A percentile compares a stretch with the other conserved stretches of the same genome.
These are phyloP conservation scores for Fusarium camptoceras DNA, from an alignment of 2,329 filamentous ascomycete genomes.

Conservation along the genomic window DNA sequence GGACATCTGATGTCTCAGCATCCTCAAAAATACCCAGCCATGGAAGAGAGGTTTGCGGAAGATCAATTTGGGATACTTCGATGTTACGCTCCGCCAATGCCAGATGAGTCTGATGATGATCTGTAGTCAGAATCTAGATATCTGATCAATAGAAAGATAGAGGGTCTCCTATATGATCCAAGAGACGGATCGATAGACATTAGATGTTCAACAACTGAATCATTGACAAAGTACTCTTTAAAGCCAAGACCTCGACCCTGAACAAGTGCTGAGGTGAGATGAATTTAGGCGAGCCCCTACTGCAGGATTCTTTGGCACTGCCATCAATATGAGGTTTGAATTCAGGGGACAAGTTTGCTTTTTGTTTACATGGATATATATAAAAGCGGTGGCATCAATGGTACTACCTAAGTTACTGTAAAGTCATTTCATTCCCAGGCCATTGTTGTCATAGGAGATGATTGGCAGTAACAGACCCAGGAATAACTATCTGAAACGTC, in stretches of 20 bases:
- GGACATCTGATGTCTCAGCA: neutral
- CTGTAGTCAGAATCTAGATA: neutral
- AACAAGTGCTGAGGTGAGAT: slow-evolving; percentile 26
- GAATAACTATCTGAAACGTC: slow-evolving; percentile 34
- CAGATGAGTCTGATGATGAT: neutral
- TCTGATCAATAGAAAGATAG: neutral
- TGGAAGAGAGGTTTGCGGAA: neutral
- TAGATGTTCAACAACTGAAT: neutral
- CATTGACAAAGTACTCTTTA: neutral
- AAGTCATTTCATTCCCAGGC: neutral
- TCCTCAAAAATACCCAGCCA: neutral
- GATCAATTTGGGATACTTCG: neutral
- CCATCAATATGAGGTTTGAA: neutral
- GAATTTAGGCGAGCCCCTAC: neutral
- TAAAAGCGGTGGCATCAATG: neutral
- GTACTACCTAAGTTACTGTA: neutral
- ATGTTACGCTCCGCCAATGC: neutral
- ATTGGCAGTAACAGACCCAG: slow-evolving; percentile 17
- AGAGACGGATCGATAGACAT: neutral
- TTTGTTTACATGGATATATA: neutral
- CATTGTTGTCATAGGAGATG: slow-evolving; percentile 2
- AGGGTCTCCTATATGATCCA: neutral
- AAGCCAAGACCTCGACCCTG: slow-evolving; percentile 1
- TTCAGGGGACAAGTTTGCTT: neutral
- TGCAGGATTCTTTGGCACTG: neutral